phyloP scores from a whole-genome alignment of 768 basidiomycete genomes.

The Lentinula sp. region DNA sequence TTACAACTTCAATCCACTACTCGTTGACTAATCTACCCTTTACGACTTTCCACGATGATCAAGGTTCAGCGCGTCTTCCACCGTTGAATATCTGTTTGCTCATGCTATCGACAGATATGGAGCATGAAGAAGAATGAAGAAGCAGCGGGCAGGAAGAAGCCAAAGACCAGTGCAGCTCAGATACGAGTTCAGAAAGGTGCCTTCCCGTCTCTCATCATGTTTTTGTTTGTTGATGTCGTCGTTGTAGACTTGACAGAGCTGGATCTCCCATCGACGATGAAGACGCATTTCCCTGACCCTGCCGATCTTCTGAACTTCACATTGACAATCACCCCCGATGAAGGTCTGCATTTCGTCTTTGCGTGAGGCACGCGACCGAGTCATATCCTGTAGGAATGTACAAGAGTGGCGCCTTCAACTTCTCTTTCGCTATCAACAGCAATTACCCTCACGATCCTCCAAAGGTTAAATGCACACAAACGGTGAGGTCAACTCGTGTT shows the following conservation, averaged over 20 bases:
- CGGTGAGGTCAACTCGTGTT: conserved; percentile 41
- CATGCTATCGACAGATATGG: conserved; percentile 71
- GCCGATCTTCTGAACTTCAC: conserved; percentile 94
- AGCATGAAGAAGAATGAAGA: conserved; percentile 99
- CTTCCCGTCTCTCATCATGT: conserved; percentile 10
- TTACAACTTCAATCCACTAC: background rate
- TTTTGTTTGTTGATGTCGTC: background rate
- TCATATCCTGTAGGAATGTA: conserved; percentile 75
- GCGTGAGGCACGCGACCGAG: background rate
- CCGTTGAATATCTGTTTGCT: background rate
- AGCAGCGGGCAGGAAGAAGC: conserved; percentile 94
- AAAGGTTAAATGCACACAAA: conserved; percentile 96
- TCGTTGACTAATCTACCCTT: conserved; percentile 6
- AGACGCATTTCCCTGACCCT: conserved; percentile 89
- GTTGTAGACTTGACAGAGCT: conserved; percentile 88
- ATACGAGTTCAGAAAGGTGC: conserved; percentile 99
- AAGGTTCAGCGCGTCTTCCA: conserved; percentile 11
- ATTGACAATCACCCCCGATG: conserved; percentile 93
- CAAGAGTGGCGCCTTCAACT: conserved; percentile 88
- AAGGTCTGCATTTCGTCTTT: conserved; percentile 47
- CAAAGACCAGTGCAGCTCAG: conserved; percentile 97
- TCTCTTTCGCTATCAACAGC: conserved; percentile 94
- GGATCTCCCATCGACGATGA: conserved; percentile 94
- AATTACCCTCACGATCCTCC: conserved; percentile 99
- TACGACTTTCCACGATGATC: conserved; percentile 12